These are phyloP conservation scores for Periglandula ipomoeae DNA, from an alignment of 2,329 filamentous ascomycete genomes.

Conservation along the genomic window DNA sequence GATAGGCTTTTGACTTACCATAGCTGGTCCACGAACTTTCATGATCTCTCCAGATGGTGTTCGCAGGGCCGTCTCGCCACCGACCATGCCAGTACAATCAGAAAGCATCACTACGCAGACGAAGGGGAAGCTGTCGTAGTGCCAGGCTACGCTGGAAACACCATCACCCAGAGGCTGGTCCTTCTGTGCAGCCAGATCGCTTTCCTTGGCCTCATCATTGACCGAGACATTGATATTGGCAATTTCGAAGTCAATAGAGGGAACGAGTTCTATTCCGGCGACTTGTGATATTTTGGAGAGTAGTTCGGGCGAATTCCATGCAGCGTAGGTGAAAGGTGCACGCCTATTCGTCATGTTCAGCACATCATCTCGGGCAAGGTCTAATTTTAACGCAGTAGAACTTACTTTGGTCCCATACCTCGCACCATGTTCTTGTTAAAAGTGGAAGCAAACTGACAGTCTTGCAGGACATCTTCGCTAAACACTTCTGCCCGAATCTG, in stretches of 20 bases:
- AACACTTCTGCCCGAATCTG: slow-evolving; percentile 56
- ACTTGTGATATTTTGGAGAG: slow-evolving; percentile 39
- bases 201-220: slow-evolving; percentile 17
- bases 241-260: slow-evolving; percentile 45
- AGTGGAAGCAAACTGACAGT: slow-evolving; percentile 42
- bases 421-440: slow-evolving; percentile 47
- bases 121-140: slow-evolving; percentile 57
- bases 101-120: slow-evolving; percentile 63
- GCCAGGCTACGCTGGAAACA: slow-evolving; percentile 51
- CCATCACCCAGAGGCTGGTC: slow-evolving; percentile 29
- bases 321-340: slow-evolving; percentile 53
- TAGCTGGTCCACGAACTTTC: slow-evolving; percentile 50
- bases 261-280: slow-evolving; percentile 45
- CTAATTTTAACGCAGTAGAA: slow-evolving; percentile 6
- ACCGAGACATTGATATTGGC: slow-evolving; percentile 46
- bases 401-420: slow-evolving; percentile 36
- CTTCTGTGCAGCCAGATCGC: slow-evolving; percentile 15
- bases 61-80: slow-evolving; percentile 54
- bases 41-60: slow-evolving; percentile 43
- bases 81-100: slow-evolving; percentile 53
- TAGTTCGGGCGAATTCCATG: slow-evolving; percentile 33
- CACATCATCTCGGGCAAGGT: not conserved
- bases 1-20: slow-evolving; percentile 40
- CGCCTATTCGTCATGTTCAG: slow-evolving; percentile 28
- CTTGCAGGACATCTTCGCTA: slow-evolving; percentile 43